Base-by-base conservation (phyloP, 257 asterid species). In the Echium plantagineum region DNA sequence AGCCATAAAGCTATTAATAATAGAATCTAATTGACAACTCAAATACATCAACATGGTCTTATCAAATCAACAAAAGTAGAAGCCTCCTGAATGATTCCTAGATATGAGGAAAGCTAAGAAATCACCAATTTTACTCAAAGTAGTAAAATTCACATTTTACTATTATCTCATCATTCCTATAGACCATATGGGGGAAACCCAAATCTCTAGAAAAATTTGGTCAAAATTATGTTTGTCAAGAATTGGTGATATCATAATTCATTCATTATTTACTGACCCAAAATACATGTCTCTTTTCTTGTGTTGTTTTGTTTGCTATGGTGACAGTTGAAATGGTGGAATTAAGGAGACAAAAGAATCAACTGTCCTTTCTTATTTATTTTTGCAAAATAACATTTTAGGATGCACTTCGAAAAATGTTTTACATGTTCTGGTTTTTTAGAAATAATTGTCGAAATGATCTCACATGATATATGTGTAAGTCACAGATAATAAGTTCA, bases 41-140 rank as follows among this genome's bases (percentile, higher is more conserved):
- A 62, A 1, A 24, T 32, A 28, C 65, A 61, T 61, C 35, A 52
- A 51, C 32, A 52, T 47, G 38, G 80, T 63, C 71, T 61, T 68
- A 75, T 77, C 79, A 73, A 75, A 78, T 75, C 73, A 63, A 17
- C 12, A 46, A 10, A 51, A 57, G 12, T 20, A 67, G 66, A 55
- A 67, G 10, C 65, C 71, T 78, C 75, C 84, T 28, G 32, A n/a
- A n/a, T n/a, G n/a, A 4, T 69, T 35, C 46, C 46, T 7, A 74
- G 38, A 79, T 65, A 42, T 68, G 53, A 75, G 71, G 77, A 55
- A 60, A 35, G 28, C 56, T 59, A 17, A 24, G 60, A 42, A 61
- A 26, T 38, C 3, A 32, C 46, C 8, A 17, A 48, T 57, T 65
- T 60, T 57, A 38, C 76, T 47, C 65, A 48, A 70, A 42, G 21